phyloP scores from a whole-genome alignment of 179 eudicot species.

The Spinacia oleracea region DNA sequence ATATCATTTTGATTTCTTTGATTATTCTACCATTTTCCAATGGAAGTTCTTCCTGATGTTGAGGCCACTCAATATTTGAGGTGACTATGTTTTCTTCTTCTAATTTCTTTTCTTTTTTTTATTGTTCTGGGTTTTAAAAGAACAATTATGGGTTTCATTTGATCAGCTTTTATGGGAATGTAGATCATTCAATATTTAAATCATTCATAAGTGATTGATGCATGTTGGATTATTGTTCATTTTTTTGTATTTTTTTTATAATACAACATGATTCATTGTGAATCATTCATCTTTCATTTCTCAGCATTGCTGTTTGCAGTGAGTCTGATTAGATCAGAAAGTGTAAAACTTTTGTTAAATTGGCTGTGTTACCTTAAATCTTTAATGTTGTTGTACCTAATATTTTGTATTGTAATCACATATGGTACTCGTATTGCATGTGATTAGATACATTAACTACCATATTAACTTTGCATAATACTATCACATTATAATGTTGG shows the following conservation, averaged over 20 bases:
- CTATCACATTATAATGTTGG: not conserved
- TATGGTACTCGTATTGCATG: not conserved
- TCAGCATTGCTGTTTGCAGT: no score
- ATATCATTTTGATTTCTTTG: not conserved
- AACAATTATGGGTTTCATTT: not conserved
- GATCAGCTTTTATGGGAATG: not conserved
- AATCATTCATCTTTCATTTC: no score
- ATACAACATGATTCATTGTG: not conserved
- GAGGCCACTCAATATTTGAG: slow-evolving; percentile 17
- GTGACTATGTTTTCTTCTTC: not conserved
- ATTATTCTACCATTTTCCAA: not conserved
- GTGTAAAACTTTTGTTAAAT: not conserved
- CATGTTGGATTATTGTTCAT: no score
- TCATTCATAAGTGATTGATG: no score
- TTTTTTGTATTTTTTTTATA: no score
- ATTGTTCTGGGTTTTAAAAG: not conserved
- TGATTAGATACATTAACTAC: not conserved
- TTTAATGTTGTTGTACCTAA: not conserved
- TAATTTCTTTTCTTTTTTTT: not conserved
- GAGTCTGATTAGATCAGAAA: not conserved
- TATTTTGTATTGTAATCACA: not conserved
- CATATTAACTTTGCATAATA: not conserved
- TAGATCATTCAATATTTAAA: no score
- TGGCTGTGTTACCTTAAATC: not conserved
- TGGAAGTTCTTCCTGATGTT: slow-evolving; percentile 11